Evolutionary conservation across 1,284 basidiomycete species (phyloP).

Genomic region (Microbotryum saponariae): DNA sequence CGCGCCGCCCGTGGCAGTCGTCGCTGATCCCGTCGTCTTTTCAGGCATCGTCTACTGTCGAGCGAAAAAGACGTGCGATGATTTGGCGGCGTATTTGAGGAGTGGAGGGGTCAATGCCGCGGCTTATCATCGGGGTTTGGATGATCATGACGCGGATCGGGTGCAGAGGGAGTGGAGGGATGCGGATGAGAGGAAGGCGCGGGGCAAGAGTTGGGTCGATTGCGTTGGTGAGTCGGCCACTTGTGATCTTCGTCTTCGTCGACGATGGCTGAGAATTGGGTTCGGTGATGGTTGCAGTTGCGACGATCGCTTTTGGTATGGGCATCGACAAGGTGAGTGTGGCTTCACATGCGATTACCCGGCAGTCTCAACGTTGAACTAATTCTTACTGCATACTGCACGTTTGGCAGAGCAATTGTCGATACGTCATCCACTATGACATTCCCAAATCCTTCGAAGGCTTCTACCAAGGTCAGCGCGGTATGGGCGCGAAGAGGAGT

Average conservation of each 20-base stretch:
- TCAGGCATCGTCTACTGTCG: slow-evolving; percentile 74
- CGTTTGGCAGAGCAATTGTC: slow-evolving; percentile 32
- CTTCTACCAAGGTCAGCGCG: slow-evolving; percentile 66
- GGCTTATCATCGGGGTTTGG: slow-evolving; percentile 64
- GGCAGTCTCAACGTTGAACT: neutral
- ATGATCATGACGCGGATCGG: slow-evolving; percentile 49
- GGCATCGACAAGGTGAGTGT: slow-evolving; percentile 76
- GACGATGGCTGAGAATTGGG: slow-evolving; percentile 39
- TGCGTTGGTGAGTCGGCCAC: slow-evolving; percentile 42
- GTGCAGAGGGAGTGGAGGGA: slow-evolving; percentile 58
- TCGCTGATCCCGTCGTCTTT: too few species aligned
- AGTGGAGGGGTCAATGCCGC: slow-evolving; percentile 58
- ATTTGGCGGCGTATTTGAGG: slow-evolving; percentile 55
- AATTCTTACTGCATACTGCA: neutral
- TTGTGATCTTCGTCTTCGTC: slow-evolving; percentile 32
- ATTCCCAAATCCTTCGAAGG: slow-evolving; percentile 45
- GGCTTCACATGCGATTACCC: slow-evolving; percentile 38
- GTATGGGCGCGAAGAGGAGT: neutral
- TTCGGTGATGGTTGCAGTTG: slow-evolving; percentile 47
- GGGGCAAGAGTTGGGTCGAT: slow-evolving; percentile 42
- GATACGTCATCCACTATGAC: slow-evolving; percentile 70
- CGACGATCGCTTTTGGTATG: slow-evolving; percentile 68
- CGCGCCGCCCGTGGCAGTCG: too few species aligned
- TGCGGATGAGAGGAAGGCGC: slow-evolving; percentile 48
- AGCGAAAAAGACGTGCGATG: slow-evolving; percentile 57